Base-by-base conservation (phyloP, 306 rosid genomes). In the Arachis stenosperma region DNA sequence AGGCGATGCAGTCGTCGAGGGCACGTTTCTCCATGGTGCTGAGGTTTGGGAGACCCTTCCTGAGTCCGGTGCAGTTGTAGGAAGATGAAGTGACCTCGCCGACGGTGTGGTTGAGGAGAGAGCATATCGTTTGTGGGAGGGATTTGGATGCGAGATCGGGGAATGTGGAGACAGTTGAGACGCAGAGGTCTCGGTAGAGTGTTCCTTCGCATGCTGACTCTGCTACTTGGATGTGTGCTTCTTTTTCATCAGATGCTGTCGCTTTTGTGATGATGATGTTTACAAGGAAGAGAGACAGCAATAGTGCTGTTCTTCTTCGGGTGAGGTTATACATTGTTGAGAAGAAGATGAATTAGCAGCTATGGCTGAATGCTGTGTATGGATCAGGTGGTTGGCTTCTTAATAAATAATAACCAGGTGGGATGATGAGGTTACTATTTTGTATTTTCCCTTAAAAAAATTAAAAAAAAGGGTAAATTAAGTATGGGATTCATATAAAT, bases 171-270 rank as follows among this genome's bases (percentile, higher is more conserved):
- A 90, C 78, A 3, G 93, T 88, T 0, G 92, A 82, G 79, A 89
- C 91, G 68, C 98, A 93, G 57, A 89, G 94, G 30, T 81, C 22
- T 30, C 82, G 89, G 78, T 89, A 89, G 30, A 86, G 91, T 55
- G 98, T 88, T 75, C 86, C 97, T 41, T 81, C 44, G 81, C 98
- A 93, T 72, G 87, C 69, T 4, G 89, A 75, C 27, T 79, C 79
- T 0, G 90, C 90, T 14, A 84, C 76, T 78, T 85, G 88, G 30
- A 76, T 42, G 74, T 86, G 89, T 8, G 75, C 81, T 53, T 78
- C 81, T 40, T 7, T 52, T 60, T 70, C 9, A 22, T 54, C 37
- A 11, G 8, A 4, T 40, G 41, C 29, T 14, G 60, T 57, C 53
- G 64, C 37, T 10, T 54, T 68, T 13, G 73, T 30, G 60, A 75